Conservation (phyloP, 257 asterid species). For the Vinca minor region DNA sequence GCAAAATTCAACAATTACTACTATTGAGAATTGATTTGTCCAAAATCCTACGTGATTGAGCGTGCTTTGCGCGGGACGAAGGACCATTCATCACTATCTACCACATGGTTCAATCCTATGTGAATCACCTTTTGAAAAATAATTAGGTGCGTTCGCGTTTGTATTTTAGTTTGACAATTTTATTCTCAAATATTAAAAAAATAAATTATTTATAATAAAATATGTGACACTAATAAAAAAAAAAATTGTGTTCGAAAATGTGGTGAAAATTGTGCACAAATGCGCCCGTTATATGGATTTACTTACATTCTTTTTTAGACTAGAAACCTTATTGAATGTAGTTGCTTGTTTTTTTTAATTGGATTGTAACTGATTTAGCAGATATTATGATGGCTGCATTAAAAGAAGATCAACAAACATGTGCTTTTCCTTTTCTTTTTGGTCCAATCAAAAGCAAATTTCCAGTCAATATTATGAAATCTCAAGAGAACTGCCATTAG, state of each 20-base stretch:
- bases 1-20: conserved; percentile 3
- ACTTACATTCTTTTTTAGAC: neutral
- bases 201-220: too few relatives aligned
- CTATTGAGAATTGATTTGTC: conserved; percentile 10
- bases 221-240: too few relatives aligned
- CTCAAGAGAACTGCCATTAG: neutral
- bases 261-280: too few relatives aligned
- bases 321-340: neutral
- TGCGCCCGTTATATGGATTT: too few relatives aligned
- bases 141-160: too few relatives aligned
- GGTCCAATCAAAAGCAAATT: conserved; percentile 17
- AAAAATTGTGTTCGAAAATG: too few relatives aligned
- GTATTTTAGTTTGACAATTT: too few relatives aligned
- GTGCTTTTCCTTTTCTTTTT: conserved; percentile 21
- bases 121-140: neutral
- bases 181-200: too few relatives aligned
- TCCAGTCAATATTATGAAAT: conserved; percentile 7
- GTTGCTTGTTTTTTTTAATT: conserved; percentile 15
- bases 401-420: conserved; percentile 11
- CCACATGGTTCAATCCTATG: conserved; percentile 17
- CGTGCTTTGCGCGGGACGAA: conserved; percentile 10
- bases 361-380: conserved; percentile 19
- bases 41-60: conserved; percentile 10
- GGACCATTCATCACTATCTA: conserved; percentile 4
- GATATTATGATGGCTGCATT: conserved; percentile 4